These are phyloP conservation scores for Linnemannia elongata DNA, from an alignment of 192 early-diverging fungal genomes.

Conservation along the genomic window DNA sequence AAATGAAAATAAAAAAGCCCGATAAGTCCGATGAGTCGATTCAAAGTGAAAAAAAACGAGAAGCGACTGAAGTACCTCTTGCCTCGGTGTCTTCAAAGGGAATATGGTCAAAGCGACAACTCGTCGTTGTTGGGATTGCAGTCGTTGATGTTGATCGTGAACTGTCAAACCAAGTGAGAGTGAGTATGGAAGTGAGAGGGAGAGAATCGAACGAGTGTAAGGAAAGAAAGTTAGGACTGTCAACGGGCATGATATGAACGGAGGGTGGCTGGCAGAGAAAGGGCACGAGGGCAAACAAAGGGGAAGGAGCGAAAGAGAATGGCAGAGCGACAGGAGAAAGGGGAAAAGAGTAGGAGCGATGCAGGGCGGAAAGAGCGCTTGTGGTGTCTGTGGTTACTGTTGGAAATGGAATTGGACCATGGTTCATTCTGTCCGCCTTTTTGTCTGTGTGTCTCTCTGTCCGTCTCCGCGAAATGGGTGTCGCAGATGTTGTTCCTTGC, in stretches of 20 bases:
- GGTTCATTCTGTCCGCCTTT: background rate
- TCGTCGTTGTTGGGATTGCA: too few relatives aligned
- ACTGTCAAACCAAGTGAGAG: too few relatives aligned
- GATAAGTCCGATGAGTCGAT: background rate
- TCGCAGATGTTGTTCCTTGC: background rate
- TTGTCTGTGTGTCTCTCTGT: background rate
- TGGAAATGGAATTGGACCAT: constrained; percentile 4
- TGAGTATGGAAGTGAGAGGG: too few relatives aligned
- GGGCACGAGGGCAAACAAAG: background rate
- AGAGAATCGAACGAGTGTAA: background rate
- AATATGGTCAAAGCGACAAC: too few relatives aligned
- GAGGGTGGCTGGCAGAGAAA: background rate
- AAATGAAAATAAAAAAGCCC: background rate
- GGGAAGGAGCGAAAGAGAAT: background rate
- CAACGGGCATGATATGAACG: background rate
- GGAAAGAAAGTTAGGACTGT: background rate
- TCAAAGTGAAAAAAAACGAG: too few relatives aligned
- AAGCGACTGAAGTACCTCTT: too few relatives aligned
- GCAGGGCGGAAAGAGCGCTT: background rate
- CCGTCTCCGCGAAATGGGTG: background rate
- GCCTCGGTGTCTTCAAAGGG: too few relatives aligned
- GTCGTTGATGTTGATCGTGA: too few relatives aligned
- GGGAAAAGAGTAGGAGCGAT: background rate
- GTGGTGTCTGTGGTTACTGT: background rate
- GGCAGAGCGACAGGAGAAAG: too few relatives aligned